Base-by-base conservation (phyloP, 495 filamentous ascomycete species). In the Schizothecium vesticola region DNA sequence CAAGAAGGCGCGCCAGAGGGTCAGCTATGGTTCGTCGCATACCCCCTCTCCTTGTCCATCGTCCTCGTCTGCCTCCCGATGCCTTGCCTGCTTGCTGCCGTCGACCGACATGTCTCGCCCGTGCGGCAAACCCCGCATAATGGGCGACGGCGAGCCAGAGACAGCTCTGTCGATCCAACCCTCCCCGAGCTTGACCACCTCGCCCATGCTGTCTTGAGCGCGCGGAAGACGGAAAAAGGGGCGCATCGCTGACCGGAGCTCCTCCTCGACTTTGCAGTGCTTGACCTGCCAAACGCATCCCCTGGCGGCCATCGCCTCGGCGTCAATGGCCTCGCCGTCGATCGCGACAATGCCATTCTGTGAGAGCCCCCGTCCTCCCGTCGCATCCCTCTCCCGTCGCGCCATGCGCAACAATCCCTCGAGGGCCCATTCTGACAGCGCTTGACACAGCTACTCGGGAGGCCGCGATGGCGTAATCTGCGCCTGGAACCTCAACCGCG, bases 401-500 rank as follows among this genome's bases (percentile, higher is more conserved):
- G n/a, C n/a, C n/a, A 5, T 43, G 28, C 33, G 13, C 64, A 65
- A 43, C 51, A 72, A 61, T 66, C 25, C 31, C 31, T 23, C 22
- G 9, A 23, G 24, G 21, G 4, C 1, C 31, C 61, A 59, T 56
- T 33, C 67, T 65, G 36, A 36, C 56, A 6, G 4, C 36, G 12
- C n/a, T 19, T 33, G 25, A n/a, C 59, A 59, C 72, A 97, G 94
- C 68, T 99, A 98, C 78, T 97, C 95, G 25, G 95, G 92, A 64
- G 95, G 95, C 68, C 89, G 95, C 76, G 95, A 98, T 81, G 95
- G 95, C 63, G 90, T 96, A 60, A 89, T 99, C 69, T 99, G 95
- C 78, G 93, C 94, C 68, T 99, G 95, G 95, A 87, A 97, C 76
- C 81, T 97, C 22, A 88, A 92, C 69, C 70, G 36, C 33, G 65